Percentiles rank a stretch among this genome's conserved stretches.
Evolutionary conservation across 2,329 filamentous ascomycete genomes (phyloP).

Genomic region (Talaromyces rugulosus): DNA sequence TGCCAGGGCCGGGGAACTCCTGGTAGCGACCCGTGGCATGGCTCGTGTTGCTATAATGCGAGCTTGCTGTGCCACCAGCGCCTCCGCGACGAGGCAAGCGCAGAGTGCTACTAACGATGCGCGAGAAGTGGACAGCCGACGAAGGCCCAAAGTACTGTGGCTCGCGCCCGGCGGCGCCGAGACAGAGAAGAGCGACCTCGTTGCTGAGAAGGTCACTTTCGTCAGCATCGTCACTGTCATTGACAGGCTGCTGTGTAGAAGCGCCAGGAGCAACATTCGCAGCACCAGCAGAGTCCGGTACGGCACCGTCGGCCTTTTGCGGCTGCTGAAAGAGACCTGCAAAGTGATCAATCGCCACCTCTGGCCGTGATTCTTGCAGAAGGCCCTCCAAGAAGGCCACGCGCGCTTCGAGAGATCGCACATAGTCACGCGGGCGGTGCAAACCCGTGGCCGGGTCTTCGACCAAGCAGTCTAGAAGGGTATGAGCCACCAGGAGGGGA

Average conservation of each 20-base stretch:
- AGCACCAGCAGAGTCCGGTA: background rate
- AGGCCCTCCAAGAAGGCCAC: slow-evolving; percentile 26
- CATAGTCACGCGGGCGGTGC: slow-evolving; percentile 30
- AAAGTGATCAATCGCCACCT: slow-evolving; percentile 14
- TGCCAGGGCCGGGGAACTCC: slow-evolving; percentile 15
- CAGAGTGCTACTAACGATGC: slow-evolving; percentile 16
- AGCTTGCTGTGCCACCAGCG: background rate
- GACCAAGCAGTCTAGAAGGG: slow-evolving; percentile 26
- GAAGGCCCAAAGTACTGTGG: slow-evolving; percentile 37
- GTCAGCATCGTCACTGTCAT: background rate
- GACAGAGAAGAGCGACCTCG: slow-evolving; percentile 29
- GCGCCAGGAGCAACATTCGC: background rate
- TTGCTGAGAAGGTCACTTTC: slow-evolving; percentile 9
- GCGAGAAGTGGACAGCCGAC: slow-evolving; percentile 27
- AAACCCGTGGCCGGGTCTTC: slow-evolving; percentile 34
- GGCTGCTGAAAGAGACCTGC: background rate
- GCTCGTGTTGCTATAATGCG: slow-evolving; percentile 7
- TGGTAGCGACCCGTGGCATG: slow-evolving; percentile 1
- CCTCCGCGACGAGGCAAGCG: slow-evolving; percentile 15
- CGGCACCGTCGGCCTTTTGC: background rate
- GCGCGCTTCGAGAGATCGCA: slow-evolving; percentile 19
- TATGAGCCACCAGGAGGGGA: background rate
- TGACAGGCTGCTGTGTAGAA: slow-evolving; percentile 2
- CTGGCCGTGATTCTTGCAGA: slow-evolving; percentile 23
- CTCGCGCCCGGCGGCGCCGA: slow-evolving; percentile 25